Percentiles rank a stretch among this genome's conserved stretches.
These are phyloP conservation scores for Mortierella sp. DNA, from an alignment of 371 early-diverging fungal genomes.

Conservation along the genomic window DNA sequence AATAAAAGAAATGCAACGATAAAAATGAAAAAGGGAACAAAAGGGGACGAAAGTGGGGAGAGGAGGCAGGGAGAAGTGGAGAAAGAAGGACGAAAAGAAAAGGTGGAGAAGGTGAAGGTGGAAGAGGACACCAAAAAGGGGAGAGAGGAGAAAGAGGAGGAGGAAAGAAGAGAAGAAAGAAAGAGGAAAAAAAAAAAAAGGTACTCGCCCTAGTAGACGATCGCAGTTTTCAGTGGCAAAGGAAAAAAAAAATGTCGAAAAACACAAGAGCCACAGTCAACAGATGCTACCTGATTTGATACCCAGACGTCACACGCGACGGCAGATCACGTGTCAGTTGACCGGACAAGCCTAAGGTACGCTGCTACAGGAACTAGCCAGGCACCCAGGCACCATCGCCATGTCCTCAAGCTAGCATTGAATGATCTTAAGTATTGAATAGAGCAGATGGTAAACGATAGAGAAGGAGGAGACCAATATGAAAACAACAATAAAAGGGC, in stretches of 20 bases:
- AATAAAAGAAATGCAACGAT: slow-evolving; percentile 31
- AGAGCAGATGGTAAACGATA: too few species aligned
- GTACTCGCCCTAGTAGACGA: neutral
- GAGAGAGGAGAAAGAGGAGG: neutral
- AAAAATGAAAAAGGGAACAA: slow-evolving; percentile 21
- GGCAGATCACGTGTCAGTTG: neutral
- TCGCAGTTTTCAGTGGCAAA: neutral
- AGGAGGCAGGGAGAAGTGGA: slow-evolving; percentile 4
- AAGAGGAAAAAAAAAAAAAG: neutral
- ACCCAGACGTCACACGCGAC: neutral
- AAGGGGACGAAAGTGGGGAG: neutral
- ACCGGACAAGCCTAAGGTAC: neutral
- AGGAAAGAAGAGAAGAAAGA: neutral
- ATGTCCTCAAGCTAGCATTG: too few species aligned
- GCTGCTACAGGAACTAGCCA: neutral
- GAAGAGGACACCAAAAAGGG: slow-evolving; percentile 9
- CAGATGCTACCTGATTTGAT: neutral
- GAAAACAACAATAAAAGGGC: too few species aligned
- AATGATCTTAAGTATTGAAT: too few species aligned
- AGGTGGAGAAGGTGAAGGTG: slow-evolving; percentile 14
- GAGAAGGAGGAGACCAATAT: too few species aligned
- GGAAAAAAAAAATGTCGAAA: neutral
- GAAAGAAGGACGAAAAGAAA: slow-evolving; percentile 4
- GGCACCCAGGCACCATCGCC: too few species aligned
- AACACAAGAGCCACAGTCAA: slow-evolving; percentile 5